These are phyloP conservation scores for Chrysanthemum makinoi DNA, from an alignment of 129 eudicot species.

Conservation along the genomic window DNA sequence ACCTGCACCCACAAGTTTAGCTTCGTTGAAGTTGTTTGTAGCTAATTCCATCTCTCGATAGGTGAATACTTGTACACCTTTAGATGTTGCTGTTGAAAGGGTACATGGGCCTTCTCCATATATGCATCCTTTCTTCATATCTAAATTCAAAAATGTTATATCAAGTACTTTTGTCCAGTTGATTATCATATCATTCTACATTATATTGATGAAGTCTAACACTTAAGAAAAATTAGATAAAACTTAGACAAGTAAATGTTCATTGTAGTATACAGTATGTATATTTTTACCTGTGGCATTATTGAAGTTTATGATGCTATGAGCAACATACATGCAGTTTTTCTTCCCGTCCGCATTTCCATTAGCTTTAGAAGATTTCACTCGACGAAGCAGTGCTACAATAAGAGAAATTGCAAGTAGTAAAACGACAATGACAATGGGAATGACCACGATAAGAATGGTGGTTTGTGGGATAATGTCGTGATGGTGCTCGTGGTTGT, in stretches of 20 bases:
- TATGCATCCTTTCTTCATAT: constrained; percentile 53
- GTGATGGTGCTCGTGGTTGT: constrained; percentile 33
- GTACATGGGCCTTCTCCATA: constrained; percentile 45
- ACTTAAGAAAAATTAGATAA: background rate
- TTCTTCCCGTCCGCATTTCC: constrained; percentile 22
- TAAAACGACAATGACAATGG: constrained; percentile 47
- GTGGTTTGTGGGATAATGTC: constrained; percentile 43
- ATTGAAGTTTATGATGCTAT: constrained; percentile 49
- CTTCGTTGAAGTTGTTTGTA: constrained; percentile 55
- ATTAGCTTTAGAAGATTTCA: constrained; percentile 34
- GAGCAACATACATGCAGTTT: constrained; percentile 63
- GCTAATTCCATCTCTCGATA: constrained; percentile 75
- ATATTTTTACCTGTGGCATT: constrained; percentile 50
- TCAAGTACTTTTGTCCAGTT: background rate
- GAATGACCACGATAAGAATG: constrained; percentile 54
- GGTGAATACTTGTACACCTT: constrained; percentile 84
- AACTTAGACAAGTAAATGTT: background rate
- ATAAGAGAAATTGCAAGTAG: constrained; percentile 51
- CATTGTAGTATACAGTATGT: background rate
- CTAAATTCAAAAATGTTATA: constrained; percentile 5
- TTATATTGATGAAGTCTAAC: background rate
- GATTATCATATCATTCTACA: background rate
- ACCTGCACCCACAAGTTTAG: constrained; percentile 67
- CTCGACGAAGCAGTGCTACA: constrained; percentile 58
- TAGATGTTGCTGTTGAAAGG: constrained; percentile 35